Evolutionary conservation across 2,329 filamentous ascomycete genomes (phyloP).

Genomic region (Aspergillus floridensis): DNA sequence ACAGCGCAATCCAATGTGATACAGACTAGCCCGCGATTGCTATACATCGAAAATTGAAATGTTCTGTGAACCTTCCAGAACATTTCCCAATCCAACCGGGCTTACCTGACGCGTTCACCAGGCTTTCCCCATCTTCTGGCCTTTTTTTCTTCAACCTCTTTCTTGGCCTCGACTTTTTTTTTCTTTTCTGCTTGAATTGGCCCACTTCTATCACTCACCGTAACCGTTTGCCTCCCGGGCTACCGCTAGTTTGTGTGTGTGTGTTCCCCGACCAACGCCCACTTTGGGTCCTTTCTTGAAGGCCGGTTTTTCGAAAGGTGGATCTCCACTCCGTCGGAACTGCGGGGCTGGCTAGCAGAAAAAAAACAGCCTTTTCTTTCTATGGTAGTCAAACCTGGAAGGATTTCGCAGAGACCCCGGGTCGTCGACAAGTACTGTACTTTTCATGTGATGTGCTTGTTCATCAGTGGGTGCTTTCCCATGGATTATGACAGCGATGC

Average conservation of each 20-base stretch:
- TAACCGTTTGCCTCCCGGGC: slow-evolving; percentile 11
- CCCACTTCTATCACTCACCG: slow-evolving; percentile 5
- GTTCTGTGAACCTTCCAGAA: slow-evolving; percentile 14
- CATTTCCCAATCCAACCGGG: slow-evolving; percentile 2
- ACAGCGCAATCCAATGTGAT: background rate
- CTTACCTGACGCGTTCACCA: background rate
- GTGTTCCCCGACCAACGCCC: slow-evolving; percentile 1
- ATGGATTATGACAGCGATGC: too few relatives aligned
- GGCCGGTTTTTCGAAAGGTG: slow-evolving; percentile 12
- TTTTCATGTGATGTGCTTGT: background rate
- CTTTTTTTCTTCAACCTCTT: too few relatives aligned
- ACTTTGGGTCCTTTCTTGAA: background rate
- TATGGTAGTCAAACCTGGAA: background rate
- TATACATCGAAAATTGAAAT: background rate
- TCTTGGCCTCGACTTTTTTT: background rate
- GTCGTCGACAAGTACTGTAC: too few relatives aligned
- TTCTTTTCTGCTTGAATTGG: slow-evolving; percentile 1
- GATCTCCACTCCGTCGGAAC: slow-evolving; percentile 14
- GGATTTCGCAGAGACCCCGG: too few relatives aligned
- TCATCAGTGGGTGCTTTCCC: too few relatives aligned
- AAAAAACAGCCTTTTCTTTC: background rate
- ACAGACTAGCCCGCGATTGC: background rate
- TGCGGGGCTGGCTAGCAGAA: slow-evolving; percentile 18
- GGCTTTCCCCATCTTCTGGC: background rate
- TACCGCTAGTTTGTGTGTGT: slow-evolving; percentile 12